These are phyloP conservation scores for Cicer judaicum DNA, from an alignment of 306 rosid species.

Conservation along the genomic window DNA sequence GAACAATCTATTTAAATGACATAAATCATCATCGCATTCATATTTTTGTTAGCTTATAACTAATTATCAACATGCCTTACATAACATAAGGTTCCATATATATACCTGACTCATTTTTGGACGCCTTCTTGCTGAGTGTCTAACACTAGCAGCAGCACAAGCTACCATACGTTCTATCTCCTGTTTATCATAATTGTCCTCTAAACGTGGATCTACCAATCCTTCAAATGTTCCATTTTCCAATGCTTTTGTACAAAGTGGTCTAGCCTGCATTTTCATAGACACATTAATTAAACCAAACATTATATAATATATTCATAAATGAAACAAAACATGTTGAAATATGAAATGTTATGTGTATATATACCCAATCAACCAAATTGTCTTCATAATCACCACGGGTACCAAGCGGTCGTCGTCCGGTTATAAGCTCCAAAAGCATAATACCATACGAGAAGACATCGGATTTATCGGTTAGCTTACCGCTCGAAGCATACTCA, in stretches of 20 bases:
- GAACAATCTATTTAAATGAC: slow-evolving; percentile 58
- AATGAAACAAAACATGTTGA: neutral
- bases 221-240: slow-evolving; percentile 52
- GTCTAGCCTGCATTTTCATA: slow-evolving; percentile 68
- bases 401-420: slow-evolving; percentile 62
- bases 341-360: neutral
- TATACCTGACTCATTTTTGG: slow-evolving; percentile 92
- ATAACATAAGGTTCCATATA: neutral
- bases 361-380: slow-evolving; percentile 84
- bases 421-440: slow-evolving; percentile 79
- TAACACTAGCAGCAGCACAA: slow-evolving; percentile 68
- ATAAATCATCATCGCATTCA: slow-evolving; percentile 1
- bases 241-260: slow-evolving; percentile 60
- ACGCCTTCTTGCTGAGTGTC: slow-evolving; percentile 73
- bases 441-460: slow-evolving; percentile 84
- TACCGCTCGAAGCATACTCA: slow-evolving; percentile 91
- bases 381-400: slow-evolving; percentile 57
- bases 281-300: neutral
- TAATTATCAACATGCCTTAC: neutral
- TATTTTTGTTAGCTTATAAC: neutral
- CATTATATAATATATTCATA: neutral
- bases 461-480: slow-evolving; percentile 89
- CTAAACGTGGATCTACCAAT: slow-evolving; percentile 68
- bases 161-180: slow-evolving; percentile 81
- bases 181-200: slow-evolving; percentile 50